Evolutionary conservation across 805 yeast species (phyloP).

Genomic region (Lipomyces kockii): DNA sequence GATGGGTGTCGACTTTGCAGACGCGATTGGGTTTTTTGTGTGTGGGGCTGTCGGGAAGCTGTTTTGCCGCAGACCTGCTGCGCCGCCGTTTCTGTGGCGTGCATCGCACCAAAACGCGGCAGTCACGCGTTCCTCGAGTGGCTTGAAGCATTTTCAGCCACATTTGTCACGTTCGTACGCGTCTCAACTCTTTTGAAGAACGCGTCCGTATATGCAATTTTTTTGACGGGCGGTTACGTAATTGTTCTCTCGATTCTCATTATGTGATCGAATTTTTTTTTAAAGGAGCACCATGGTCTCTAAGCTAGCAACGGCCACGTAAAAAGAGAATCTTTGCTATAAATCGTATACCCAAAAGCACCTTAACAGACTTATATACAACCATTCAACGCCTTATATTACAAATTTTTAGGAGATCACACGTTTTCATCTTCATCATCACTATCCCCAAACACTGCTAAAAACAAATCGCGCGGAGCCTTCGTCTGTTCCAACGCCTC

Average conservation of each 20-base stretch:
- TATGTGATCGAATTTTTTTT: too few relatives aligned
- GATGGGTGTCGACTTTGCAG: too few relatives aligned
- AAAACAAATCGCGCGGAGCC: conserved; percentile 39
- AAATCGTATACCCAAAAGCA: too few relatives aligned
- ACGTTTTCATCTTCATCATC: conserved; percentile 10
- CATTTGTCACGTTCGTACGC: neutral
- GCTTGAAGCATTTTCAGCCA: neutral
- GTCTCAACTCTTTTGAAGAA: neutral
- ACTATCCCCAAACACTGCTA: conserved; percentile 38
- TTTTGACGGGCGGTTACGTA: too few relatives aligned
- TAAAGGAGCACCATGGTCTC: too few relatives aligned
- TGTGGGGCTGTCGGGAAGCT: too few relatives aligned
- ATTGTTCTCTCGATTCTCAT: too few relatives aligned
- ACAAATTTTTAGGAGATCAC: neutral
- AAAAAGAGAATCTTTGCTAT: too few relatives aligned
- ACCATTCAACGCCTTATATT: neutral
- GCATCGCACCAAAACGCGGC: neutral
- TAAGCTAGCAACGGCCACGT: too few relatives aligned
- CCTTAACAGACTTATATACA: neutral
- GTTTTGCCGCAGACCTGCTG: neutral
- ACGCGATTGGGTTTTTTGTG: too few relatives aligned
- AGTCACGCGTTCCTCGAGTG: neutral
- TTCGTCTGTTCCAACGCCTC: conserved; percentile 32
- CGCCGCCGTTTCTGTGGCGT: neutral
- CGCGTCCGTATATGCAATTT: too few relatives aligned